These are phyloP conservation scores for Tilletia setariae DNA, from an alignment of 1,284 basidiomycete species.

Conservation along the genomic window DNA sequence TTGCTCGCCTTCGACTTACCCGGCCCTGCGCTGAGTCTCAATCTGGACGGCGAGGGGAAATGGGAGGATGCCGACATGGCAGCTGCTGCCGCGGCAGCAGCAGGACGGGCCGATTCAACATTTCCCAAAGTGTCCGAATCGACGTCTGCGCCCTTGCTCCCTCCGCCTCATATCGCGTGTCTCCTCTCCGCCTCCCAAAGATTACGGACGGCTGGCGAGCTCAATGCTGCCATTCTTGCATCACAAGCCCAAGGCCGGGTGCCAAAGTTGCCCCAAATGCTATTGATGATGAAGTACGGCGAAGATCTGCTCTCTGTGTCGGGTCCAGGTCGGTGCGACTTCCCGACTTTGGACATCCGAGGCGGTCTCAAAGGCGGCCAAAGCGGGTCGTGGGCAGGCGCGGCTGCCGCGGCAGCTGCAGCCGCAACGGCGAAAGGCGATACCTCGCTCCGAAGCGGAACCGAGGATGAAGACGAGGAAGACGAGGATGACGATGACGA, in stretches of 20 bases:
- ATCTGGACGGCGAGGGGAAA: slow-evolving; percentile 11
- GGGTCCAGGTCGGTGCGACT: slow-evolving; percentile 43
- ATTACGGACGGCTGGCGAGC: slow-evolving; percentile 80
- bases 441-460: not conserved
- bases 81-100: not conserved
- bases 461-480: not conserved
- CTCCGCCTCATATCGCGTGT: slow-evolving; percentile 67
- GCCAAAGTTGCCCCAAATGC: slow-evolving; percentile 79
- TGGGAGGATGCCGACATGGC: slow-evolving; percentile 4
- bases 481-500: not conserved
- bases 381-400: not conserved
- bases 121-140: not conserved
- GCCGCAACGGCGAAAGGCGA: not conserved
- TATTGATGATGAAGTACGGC: slow-evolving; percentile 83
- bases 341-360: slow-evolving; percentile 37
- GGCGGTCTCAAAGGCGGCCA: not conserved
- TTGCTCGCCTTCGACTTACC: slow-evolving; percentile 76
- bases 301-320: slow-evolving; percentile 71
- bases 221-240: slow-evolving; percentile 91
- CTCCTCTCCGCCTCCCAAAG: slow-evolving; percentile 81
- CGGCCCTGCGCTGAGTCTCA: slow-evolving; percentile 7
- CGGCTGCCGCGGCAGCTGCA: not conserved
- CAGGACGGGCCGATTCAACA: slow-evolving; percentile 21
- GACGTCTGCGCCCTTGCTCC: slow-evolving; percentile 20
- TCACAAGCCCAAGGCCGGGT: slow-evolving; percentile 86